Evolutionary conservation across 306 rosid genomes (phyloP), one percentile per base, ranked within the genome.

Genomic region (Acmispon strigosus): DNA sequence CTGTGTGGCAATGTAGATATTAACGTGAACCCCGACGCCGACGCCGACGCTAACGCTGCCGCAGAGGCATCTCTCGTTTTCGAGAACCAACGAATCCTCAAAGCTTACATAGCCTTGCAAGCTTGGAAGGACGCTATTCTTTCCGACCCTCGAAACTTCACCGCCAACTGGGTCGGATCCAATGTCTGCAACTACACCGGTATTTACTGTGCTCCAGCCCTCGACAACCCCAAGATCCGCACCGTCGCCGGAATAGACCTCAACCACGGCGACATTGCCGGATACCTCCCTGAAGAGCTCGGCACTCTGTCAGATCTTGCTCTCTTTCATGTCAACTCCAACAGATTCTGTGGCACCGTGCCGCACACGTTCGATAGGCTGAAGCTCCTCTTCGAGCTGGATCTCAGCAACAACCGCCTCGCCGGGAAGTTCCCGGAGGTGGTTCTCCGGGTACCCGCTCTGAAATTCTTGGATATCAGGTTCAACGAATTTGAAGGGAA

Each of bases 211-310:
- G 59, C 89, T 13, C 44, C 13, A 0, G 84, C 91, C 0, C 73
- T 13, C 0, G 88, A 83, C 2, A 75, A 84, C 76, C 81, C 88
- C 0, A 76, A 56, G 16, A 14, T 86, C 69, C 75, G 68, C 9
- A 87, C 88, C 0, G 92, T 91, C 0, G 96, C 90, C 3, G 96
- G 96, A 62, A 83, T 88, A 45, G 97, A 91, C 76, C 87, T 88
- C 51, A 91, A 91, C 80, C 90, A 91, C 15, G 84, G 75, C 3
- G 88, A 84, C 84, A 91, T 91, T 70, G 93, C 96, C 2, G 96
- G 90, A 3, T 74, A 85, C 22, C 85, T 91, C 37, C 97, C 96
- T 0, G 82, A 85, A 51, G 88, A 85, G 69, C 91, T 91, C 10
- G 90, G 87, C 0, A 65, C 81, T 0, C 79, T 87, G 4, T 6